phyloP scores from a whole-genome alignment of 495 filamentous ascomycete species.

The Aspergillus ostianus region DNA sequence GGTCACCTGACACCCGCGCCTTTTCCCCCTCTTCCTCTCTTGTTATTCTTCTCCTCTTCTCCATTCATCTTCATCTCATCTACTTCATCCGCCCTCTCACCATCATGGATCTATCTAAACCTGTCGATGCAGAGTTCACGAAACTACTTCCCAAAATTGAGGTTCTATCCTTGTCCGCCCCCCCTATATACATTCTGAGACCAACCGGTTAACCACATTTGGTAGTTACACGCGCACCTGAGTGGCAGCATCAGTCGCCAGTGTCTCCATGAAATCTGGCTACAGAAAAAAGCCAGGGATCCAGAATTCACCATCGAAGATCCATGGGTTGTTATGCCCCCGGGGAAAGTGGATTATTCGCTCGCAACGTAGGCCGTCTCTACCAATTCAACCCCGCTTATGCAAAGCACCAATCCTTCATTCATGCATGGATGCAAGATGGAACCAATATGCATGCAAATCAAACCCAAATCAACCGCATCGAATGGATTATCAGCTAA shows the following conservation, averaged over 20 bases:
- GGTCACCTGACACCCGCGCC: not conserved
- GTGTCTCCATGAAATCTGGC: constrained; percentile 76
- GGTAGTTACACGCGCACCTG: constrained; percentile 80
- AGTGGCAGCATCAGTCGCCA: constrained; percentile 75
- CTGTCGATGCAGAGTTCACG: constrained; percentile 33
- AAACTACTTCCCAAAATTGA: constrained; percentile 41
- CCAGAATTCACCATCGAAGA: constrained; percentile 57
- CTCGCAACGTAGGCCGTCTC: constrained; percentile 57
- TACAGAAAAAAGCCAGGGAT: constrained; percentile 49
- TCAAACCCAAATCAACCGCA: not conserved
- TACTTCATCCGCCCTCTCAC: not conserved
- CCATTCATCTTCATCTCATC: not conserved
- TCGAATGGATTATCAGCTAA: not conserved
- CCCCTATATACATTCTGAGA: not conserved
- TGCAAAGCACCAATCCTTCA: not conserved
- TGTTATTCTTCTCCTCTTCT: not conserved
- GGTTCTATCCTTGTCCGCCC: constrained; percentile 20
- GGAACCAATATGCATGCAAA: not conserved
- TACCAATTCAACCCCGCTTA: not conserved
- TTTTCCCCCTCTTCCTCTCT: not conserved
- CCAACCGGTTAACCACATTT: not conserved
- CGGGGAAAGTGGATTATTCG: constrained; percentile 66
- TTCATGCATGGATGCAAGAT: not conserved
- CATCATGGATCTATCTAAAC: constrained; percentile 26
- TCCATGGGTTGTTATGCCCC: constrained; percentile 66